Conservation (phyloP, 2,329 filamentous ascomycete genomes). For the Tolypocladium tropicale region DNA sequence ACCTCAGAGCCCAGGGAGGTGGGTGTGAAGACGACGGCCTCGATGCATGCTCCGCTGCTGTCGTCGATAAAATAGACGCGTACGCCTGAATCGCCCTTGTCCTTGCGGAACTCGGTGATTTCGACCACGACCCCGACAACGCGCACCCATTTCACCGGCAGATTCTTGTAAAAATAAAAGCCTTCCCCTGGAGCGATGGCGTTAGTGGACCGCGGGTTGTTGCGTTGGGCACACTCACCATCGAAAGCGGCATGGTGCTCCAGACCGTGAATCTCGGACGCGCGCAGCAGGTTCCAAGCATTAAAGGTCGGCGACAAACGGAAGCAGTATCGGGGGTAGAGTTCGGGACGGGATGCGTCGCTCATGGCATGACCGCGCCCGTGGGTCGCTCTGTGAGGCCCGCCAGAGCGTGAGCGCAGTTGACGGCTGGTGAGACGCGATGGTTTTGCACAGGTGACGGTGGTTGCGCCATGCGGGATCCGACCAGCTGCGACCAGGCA, state of each 20-base stretch:
- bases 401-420: neutral
- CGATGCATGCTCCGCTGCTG: slow-evolving; percentile 49
- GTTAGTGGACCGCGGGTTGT: neutral
- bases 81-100: slow-evolving; percentile 15
- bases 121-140: slow-evolving; percentile 61
- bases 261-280: slow-evolving; percentile 38
- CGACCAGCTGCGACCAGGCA: neutral
- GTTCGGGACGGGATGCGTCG: slow-evolving; percentile 19
- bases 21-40: slow-evolving; percentile 19
- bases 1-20: slow-evolving; percentile 19
- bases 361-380: slow-evolving; percentile 39
- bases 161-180: slow-evolving; percentile 59
- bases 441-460: neutral
- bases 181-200: slow-evolving; percentile 28
- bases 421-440: neutral
- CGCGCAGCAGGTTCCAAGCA: slow-evolving; percentile 47
- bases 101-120: slow-evolving; percentile 34
- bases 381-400: slow-evolving; percentile 1
- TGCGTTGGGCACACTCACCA: slow-evolving; percentile 26
- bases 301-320: slow-evolving; percentile 50
- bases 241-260: slow-evolving; percentile 38
- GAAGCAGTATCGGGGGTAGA: slow-evolving; percentile 56
- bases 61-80: slow-evolving; percentile 53
- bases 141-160: slow-evolving; percentile 68
- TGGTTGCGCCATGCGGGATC: neutral